Base-by-base conservation (phyloP, 139 green algal genomes). In the Diplosphaera chodatii region DNA sequence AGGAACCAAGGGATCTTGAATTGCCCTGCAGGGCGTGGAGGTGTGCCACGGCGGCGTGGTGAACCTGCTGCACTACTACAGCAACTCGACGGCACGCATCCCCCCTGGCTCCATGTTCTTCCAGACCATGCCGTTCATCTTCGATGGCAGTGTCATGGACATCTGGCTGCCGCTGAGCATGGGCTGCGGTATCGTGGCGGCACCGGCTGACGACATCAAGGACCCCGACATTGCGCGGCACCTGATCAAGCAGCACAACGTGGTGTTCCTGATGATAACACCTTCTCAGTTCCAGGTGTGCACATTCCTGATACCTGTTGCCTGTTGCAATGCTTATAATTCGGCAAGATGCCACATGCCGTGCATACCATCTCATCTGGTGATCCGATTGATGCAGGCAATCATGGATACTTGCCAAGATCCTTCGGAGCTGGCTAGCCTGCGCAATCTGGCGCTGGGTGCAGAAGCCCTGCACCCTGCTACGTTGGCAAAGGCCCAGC, bases 61-160 rank as follows among this genome's bases (percentile, higher is more conserved):
- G 37, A 48, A 48, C 37, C 37, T 48, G 37, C 37, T 48, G 37
- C 37, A 48, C 37, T 48, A 48, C 37, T 48, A 48, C 37, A 6
- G 37, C 37, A 48, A 6, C 37, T 20, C 6, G 10, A 48, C 37
- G 8, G 10, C 37, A 48, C 37, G 8, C 37, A 6, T 48, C 8
- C 8, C 37, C 8, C 37, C 37, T 10, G 37, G 37, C 33, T 55
- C 67, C 62, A 66, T 74, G 23, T 68, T 71, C 4, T 27, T 74
- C 21, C 67, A 80, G 21, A 74, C 56, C 31, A 76, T 67, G 27
- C 70, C 70, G 65, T 71, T 85, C 62, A 75, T 40, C 71, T 85
- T 85, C 65, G 80, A 85, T 66, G 56, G 65, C 3, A 71, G 69
- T 55, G 48, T 83, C 64, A 55, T 74, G 29, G 62, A 78, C 37